Base-by-base conservation (phyloP, 1,284 basidiomycete species). In the Naganishia sp. region DNA sequence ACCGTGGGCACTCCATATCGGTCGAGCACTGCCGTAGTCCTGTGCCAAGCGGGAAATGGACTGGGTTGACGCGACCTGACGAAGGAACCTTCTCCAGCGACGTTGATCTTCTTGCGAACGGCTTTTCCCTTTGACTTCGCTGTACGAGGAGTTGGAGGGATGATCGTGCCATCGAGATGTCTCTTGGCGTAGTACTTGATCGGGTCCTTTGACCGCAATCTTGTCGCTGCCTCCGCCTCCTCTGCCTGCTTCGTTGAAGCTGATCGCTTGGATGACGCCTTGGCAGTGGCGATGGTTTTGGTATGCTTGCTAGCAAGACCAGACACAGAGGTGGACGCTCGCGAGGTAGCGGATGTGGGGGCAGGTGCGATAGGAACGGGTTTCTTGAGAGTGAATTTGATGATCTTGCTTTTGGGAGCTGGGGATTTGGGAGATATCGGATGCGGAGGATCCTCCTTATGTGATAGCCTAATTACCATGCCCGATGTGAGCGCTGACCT, bases 21-120 rank as follows among this genome's bases (percentile, higher is more conserved):
- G 16, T 52, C 31, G 21, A 28, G n/a, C 7, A 52, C 48, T 9
- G 48, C 36, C 25, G 59, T 61, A 15, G 59, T 61, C 49, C 48
- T 21, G 25, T 61, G 59, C 59, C 59, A 61, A 52, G 59, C 59
- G 31, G 59, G 59, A 28, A 61, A 61, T 23, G 59, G 59, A 61
- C 59, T 61, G 6, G 48, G 59, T 42, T 49, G 48, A 43, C 59
- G 39, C 3, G 55, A 45, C n/a, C 49, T 50, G 36, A 44, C 36
- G 1, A 43, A 48, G 16, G 59, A 15, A n/a, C 18, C 48, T 25
- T 61, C 59, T 39, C 59, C 48, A 10, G 9, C 48, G n/a, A 25
- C 23, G 11, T 4, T 11, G 21, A 61, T 61, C 48, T 52, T 61
- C 10, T 61, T 61, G 18, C 59, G 39, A 39, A 48, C 31, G 3